These are phyloP conservation scores for Nissolia schottii DNA, from an alignment of 306 rosid species.

Conservation along the genomic window DNA sequence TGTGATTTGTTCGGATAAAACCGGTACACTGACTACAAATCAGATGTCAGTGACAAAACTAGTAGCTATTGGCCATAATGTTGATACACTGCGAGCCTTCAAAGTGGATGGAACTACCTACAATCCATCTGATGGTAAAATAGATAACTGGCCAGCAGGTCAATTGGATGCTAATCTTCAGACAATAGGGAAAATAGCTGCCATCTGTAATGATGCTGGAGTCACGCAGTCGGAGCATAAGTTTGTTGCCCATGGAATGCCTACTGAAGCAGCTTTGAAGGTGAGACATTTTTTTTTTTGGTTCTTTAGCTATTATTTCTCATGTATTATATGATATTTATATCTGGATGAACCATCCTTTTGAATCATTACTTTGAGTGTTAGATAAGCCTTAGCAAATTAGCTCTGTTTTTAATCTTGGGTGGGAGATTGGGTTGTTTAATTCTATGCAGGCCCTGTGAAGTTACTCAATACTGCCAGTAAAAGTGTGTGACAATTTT, in stretches of 20 bases:
- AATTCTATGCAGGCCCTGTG: background rate
- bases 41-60: constrained; percentile 77
- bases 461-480: background rate
- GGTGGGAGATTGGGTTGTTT: background rate
- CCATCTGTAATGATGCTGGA: constrained; percentile 69
- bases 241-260: constrained; percentile 63
- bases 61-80: constrained; percentile 55
- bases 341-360: background rate
- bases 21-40: constrained; percentile 57
- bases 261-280: constrained; percentile 81
- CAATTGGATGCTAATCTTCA: constrained; percentile 67
- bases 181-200: constrained; percentile 63
- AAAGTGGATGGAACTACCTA: constrained; percentile 75
- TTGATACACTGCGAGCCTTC: constrained; percentile 41
- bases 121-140: constrained; percentile 63
- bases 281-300: constrained; percentile 15
- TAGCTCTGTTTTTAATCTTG: background rate
- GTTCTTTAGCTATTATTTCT: background rate
- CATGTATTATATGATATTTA: background rate
- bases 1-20: constrained; percentile 57
- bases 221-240: constrained; percentile 49
- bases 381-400: constrained; percentile 6
- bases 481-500: constrained; percentile 13
- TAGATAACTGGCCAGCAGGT: constrained; percentile 54
- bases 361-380: background rate